Base-by-base conservation (phyloP, 192 early-diverging fungal species). In the Coemansia sp. region DNA sequence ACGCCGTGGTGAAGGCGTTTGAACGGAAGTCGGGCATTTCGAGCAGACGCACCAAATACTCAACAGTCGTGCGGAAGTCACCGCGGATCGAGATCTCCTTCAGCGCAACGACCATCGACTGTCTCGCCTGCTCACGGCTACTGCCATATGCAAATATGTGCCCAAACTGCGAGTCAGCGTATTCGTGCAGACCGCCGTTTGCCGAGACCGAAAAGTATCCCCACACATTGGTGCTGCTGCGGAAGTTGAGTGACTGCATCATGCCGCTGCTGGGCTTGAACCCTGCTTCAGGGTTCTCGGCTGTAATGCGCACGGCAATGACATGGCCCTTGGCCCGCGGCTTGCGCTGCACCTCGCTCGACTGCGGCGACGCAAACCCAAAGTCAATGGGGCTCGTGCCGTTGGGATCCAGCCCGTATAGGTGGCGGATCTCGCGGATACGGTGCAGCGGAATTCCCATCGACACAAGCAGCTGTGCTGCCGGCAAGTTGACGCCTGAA, bases 91-190 rank as follows among this genome's bases (percentile, higher is more conserved):
- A 97, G 17, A 98, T 84, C 81, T 98, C 97, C 84, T 97, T 98
- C 29, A 98, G 76, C 25, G 97, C 97, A 60, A 98, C 89, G 14
- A 98, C 91, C 88, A 98, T 92, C 72, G 96, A 94, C 84, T 96
- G 93, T 10, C 97, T 84, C 39, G 94, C 87, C 65, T 94, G 89
- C 65, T 93, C 91, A 69, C 97, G 87, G 69, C 93, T 93, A 53
- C 93, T 91, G 47, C 97, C 97, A 68, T 97, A 98, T 10, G 95
- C 88, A 66, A 98, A 98, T 60, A 98, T 92, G 82, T 98, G 97
- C 35, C 97, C 97, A 69, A 98, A 98, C 82, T 98, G 97, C 24
- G 93, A 95, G 73, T 98, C 97, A n/a, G 97, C 97, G 84, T 90
- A 98, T 74, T 98, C 97, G 81, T 98, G 97, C 63, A 98, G 86